Evolutionary conservation across 345 rosid genomes (phyloP).

Genomic region (Bretschneidera sinensis): DNA sequence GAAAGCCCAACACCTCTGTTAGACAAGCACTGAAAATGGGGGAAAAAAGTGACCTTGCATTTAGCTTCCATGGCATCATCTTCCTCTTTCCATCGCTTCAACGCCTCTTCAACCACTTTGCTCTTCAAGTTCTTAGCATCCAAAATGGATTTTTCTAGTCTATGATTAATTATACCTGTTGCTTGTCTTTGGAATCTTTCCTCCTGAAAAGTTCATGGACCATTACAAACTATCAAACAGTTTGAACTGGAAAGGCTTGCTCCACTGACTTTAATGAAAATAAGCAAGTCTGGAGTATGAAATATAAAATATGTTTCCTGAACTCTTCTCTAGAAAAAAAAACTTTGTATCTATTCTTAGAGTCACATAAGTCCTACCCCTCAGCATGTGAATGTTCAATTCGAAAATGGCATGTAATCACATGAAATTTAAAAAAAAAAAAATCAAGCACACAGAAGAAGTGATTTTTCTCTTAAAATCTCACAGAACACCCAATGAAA

Average conservation of each 20-base stretch:
- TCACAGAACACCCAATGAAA: neutral
- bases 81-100: constrained; percentile 57
- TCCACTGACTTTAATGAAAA: too few species aligned
- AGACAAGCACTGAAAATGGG: constrained; percentile 7
- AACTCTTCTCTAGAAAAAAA: neutral
- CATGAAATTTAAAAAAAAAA: too few species aligned
- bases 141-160: constrained; percentile 35
- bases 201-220: constrained; percentile 41
- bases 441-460: neutral
- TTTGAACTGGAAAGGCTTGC: neutral
- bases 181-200: constrained; percentile 31
- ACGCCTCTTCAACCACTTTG: constrained; percentile 37
- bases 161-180: constrained; percentile 26
- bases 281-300: neutral
- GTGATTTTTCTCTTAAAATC: neutral
- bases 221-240: constrained; percentile 8
- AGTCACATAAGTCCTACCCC: neutral
- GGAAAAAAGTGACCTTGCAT: constrained; percentile 47
- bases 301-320: neutral
- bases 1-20: neutral
- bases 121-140: constrained; percentile 38
- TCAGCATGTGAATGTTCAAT: neutral
- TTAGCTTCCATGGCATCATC: constrained; percentile 61
- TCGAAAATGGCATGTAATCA: too few species aligned
- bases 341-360: neutral